Evolutionary conservation across 1,284 basidiomycete genomes (phyloP).

Genomic region (Apiotrichum domesticum): DNA sequence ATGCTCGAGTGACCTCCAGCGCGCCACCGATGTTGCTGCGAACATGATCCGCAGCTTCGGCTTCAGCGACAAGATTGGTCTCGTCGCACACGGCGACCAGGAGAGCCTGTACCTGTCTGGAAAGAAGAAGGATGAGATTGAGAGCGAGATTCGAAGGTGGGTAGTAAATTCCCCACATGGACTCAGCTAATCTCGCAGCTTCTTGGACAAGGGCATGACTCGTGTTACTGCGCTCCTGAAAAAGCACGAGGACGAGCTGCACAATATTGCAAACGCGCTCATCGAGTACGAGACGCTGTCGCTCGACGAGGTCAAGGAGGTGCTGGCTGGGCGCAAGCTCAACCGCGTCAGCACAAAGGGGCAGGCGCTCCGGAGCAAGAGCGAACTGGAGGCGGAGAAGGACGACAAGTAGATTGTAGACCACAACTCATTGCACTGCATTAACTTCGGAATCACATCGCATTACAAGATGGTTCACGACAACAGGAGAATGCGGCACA

Average conservation of each 20-base stretch:
- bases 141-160: conserved; percentile 71
- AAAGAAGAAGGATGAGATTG: conserved; percentile 70
- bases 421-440: conserved; percentile 5
- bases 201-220: conserved; percentile 66
- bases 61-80: conserved; percentile 76
- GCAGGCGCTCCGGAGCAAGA: conserved; percentile 25
- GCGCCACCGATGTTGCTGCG: conserved; percentile 73
- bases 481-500: too few species aligned
- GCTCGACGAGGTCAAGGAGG: conserved; percentile 72
- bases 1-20: conserved; percentile 76
- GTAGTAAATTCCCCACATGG: conserved; percentile 47
- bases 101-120: conserved; percentile 64
- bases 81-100: conserved; percentile 66
- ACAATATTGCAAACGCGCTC: conserved; percentile 78
- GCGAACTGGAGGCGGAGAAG: conserved; percentile 13
- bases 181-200: conserved; percentile 46
- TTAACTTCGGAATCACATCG: background rate
- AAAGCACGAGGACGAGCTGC: conserved; percentile 68
- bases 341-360: conserved; percentile 27
- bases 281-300: conserved; percentile 91
- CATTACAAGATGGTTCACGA: too few species aligned
- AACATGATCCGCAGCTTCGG: conserved; percentile 79
- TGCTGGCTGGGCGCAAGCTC: conserved; percentile 74
- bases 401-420: conserved; percentile 6
- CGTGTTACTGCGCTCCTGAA: conserved; percentile 66